Evolutionary conservation across 345 rosid genomes (phyloP).

Genomic region (Crucihimalaya himalaica): DNA sequence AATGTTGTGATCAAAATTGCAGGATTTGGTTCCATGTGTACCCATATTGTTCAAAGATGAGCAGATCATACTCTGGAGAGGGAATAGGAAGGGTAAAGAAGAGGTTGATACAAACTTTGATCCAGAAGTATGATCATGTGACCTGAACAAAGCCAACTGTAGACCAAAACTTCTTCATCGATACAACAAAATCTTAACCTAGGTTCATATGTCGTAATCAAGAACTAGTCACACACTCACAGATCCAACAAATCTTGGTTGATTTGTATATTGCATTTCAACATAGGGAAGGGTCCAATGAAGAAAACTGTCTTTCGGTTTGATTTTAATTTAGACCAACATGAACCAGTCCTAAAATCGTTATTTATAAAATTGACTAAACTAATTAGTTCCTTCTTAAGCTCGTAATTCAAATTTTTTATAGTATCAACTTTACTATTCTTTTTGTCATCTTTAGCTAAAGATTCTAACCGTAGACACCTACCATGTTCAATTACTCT

Average conservation of each 20-base stretch:
- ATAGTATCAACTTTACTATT: neutral
- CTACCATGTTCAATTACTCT: neutral
- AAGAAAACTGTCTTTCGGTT: neutral
- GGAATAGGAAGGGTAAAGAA: constrained; percentile 36
- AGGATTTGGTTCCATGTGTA: constrained; percentile 86
- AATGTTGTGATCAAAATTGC: constrained; percentile 27
- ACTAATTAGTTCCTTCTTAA: neutral
- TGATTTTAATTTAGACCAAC: neutral
- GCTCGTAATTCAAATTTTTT: neutral
- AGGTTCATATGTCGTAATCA: neutral
- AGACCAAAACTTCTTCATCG: neutral
- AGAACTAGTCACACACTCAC: neutral
- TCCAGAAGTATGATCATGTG: neutral
- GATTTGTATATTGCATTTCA: neutral
- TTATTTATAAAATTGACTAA: neutral
- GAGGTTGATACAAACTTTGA: neutral
- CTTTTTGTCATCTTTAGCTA: neutral
- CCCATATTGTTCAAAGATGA: constrained; percentile 88
- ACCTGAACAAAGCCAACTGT: constrained; percentile 15
- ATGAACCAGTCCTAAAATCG: neutral
- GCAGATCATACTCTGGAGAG: constrained; percentile 86
- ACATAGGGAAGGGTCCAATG: no score
- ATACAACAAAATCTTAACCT: neutral
- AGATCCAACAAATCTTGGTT: neutral
- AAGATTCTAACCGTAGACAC: neutral